phyloP scores from a whole-genome alignment of 345 rosid genomes.

The Populus pruinosa region DNA sequence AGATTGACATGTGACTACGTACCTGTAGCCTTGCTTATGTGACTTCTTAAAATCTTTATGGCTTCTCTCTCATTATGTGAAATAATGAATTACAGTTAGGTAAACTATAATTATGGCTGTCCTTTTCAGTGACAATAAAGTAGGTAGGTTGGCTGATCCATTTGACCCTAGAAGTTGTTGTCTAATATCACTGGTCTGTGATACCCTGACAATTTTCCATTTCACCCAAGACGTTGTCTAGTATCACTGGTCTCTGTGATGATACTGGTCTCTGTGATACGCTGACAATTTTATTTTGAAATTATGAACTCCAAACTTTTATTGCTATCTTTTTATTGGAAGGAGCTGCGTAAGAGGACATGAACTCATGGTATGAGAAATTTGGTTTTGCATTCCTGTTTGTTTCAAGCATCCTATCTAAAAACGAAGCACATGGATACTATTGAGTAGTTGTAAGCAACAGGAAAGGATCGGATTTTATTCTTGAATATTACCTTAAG shows the following conservation, averaged over 20 bases:
- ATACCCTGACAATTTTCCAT: background rate
- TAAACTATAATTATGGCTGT: background rate
- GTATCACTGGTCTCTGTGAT: no score
- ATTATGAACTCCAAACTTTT: background rate
- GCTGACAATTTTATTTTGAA: background rate
- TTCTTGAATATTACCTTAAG: background rate
- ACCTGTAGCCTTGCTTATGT: background rate
- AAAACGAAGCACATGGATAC: background rate
- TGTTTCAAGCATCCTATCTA: no score
- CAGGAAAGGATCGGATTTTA: background rate
- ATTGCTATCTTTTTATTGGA: background rate
- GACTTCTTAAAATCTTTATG: background rate
- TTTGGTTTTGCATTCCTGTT: background rate
- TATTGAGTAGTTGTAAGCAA: background rate
- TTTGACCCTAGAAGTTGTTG: background rate
- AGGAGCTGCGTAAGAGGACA: background rate
- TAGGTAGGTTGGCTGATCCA: background rate
- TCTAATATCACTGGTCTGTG: background rate
- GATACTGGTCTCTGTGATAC: no score
- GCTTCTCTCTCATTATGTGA: background rate
- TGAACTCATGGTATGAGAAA: background rate
- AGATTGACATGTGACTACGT: background rate
- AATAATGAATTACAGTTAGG: background rate
- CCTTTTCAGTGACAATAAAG: background rate
- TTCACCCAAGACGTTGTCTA: no score